These are phyloP conservation scores for Pulveroboletus sp. DNA, from an alignment of 768 basidiomycete genomes.

Conservation along the genomic window DNA sequence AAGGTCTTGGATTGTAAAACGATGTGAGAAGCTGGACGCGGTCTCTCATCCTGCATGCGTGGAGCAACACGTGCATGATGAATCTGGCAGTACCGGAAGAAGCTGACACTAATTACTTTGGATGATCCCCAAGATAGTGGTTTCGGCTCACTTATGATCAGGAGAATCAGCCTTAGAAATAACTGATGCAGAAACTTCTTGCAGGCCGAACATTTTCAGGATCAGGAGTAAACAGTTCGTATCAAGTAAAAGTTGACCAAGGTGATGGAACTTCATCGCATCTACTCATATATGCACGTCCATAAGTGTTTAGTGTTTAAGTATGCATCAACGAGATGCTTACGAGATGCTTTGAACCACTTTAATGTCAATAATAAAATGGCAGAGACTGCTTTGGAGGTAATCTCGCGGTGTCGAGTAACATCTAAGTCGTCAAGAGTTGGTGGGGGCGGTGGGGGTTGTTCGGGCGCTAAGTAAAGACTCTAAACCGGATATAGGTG, in stretches of 20 bases:
- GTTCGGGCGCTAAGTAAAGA: constrained; percentile 49
- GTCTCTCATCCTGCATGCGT: constrained; percentile 57
- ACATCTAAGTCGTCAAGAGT: constrained; percentile 91
- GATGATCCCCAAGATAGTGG: neutral
- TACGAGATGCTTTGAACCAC: constrained; percentile 99
- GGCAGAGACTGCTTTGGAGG: constrained; percentile 94
- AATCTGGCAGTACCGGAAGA: constrained; percentile 90
- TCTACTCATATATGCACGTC: constrained; percentile 46
- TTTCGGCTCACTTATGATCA: constrained; percentile 64
- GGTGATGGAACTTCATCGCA: constrained; percentile 97
- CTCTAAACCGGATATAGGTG: neutral
- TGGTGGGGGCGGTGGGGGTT: constrained; percentile 58
- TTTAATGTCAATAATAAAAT: constrained; percentile 86
- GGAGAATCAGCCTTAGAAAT: constrained; percentile 86
- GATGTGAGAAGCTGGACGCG: constrained; percentile 55
- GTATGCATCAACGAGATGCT: constrained; percentile 30
- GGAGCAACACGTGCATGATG: constrained; percentile 69
- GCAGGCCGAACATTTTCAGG: constrained; percentile 96
- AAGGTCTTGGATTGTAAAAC: constrained; percentile 51
- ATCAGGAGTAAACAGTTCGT: constrained; percentile 92
- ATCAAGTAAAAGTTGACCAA: constrained; percentile 92
- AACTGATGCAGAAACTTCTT: constrained; percentile 81
- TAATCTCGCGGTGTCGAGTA: constrained; percentile 93
- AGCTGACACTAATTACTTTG: constrained; percentile 46
- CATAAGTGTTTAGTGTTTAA: neutral